phyloP scores from a whole-genome alignment of 306 rosid genomes.

The Gleditsia sinensis region DNA sequence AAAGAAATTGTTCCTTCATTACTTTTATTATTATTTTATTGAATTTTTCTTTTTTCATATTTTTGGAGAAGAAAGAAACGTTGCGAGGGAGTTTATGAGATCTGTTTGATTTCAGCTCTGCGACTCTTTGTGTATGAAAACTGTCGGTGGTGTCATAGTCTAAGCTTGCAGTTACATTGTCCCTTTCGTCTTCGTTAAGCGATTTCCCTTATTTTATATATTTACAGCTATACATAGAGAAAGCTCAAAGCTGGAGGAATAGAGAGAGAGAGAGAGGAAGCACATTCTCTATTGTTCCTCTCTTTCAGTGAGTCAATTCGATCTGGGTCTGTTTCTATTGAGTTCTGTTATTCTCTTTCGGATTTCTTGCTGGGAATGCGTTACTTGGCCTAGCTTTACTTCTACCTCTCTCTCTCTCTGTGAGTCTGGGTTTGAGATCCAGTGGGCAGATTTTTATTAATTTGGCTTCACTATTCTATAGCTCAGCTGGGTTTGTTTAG shows the following conservation, averaged over 20 bases:
- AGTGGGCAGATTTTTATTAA: conserved; percentile 20
- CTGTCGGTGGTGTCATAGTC: conserved; percentile 67
- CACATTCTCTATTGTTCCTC: neutral
- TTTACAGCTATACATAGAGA: conserved; percentile 53
- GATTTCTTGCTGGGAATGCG: conserved; percentile 16
- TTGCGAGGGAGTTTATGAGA: conserved; percentile 25
- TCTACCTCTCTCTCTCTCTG: conserved; percentile 24
- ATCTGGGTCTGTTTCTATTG: conserved; percentile 37
- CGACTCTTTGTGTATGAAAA: neutral
- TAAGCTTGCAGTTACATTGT: conserved; percentile 47
- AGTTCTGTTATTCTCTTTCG: conserved; percentile 14
- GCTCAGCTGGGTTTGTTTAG: conserved; percentile 27
- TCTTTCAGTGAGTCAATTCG: conserved; percentile 43
- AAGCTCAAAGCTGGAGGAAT: conserved; percentile 19
- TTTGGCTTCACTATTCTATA: conserved; percentile 24
- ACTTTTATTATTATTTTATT: neutral
- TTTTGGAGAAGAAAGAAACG: conserved; percentile 12
- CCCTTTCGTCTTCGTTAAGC: conserved; percentile 59
- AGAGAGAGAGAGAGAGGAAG: conserved; percentile 35
- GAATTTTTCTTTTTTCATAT: neutral
- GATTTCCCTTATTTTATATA: conserved; percentile 37
- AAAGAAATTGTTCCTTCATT: neutral
- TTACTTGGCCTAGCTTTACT: neutral
- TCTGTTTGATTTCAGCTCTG: conserved; percentile 30
- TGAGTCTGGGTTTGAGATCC: conserved; percentile 16